These are phyloP conservation scores for Aspergillus sergii DNA, from an alignment of 2,329 filamentous ascomycete genomes.

Conservation along the genomic window DNA sequence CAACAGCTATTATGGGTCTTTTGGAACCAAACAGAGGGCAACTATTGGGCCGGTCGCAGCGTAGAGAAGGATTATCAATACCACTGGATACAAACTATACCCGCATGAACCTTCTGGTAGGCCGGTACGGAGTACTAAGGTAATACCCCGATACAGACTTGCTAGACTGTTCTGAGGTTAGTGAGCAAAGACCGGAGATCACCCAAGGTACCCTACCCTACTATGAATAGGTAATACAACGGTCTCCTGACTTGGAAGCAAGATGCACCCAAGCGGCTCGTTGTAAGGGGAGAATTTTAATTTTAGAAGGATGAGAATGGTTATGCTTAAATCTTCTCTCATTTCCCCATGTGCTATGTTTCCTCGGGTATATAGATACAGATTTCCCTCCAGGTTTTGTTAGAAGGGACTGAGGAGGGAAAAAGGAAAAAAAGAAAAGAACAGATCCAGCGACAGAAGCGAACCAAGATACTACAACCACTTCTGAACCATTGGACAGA, in stretches of 20 bases:
- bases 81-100: constrained; percentile 8
- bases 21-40: constrained; percentile 1
- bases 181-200: not conserved
- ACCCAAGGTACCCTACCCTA: not conserved
- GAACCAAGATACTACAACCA: constrained; percentile 1
- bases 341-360: not conserved
- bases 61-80: constrained; percentile 10
- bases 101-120: not conserved
- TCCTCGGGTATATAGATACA: not conserved
- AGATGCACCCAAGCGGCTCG: not conserved
- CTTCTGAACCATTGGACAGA: constrained; percentile 8
- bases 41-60: constrained; percentile 12
- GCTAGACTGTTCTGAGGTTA: constrained; percentile 1
- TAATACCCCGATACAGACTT: not conserved
- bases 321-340: not conserved
- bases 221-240: constrained; percentile 3
- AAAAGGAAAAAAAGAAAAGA: not conserved
- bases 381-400: not conserved
- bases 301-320: not conserved
- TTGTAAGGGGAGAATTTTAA: not conserved
- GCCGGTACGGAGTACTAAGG: not conserved
- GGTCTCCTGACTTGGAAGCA: constrained; percentile 1
- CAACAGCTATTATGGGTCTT: constrained; percentile 8
- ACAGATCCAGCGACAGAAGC: not conserved
- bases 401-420: not conserved